phyloP scores from a whole-genome alignment of 768 basidiomycete genomes.

The Podaxis sp. region DNA sequence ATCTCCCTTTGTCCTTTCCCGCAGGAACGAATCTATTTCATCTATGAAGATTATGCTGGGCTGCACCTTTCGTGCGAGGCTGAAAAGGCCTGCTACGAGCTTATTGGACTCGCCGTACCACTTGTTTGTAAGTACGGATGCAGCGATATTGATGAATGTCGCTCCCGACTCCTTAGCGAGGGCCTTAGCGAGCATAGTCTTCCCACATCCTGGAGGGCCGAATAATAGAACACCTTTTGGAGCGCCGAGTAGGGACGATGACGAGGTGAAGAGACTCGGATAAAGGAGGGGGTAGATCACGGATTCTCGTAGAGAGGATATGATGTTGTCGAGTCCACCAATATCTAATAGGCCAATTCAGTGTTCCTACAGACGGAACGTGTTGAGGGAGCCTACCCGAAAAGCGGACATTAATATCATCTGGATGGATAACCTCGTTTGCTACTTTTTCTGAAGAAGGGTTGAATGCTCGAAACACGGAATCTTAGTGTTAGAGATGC shows the following conservation, averaged over 20 bases:
- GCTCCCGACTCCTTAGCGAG: conserved; percentile 97
- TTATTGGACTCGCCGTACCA: conserved; percentile 73
- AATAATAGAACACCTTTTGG: conserved; percentile 96
- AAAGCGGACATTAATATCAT: conserved; percentile 80
- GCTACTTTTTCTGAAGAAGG: conserved; percentile 69
- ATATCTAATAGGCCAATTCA: conserved; percentile 53
- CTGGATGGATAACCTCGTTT: conserved; percentile 89
- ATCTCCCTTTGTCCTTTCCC: conserved; percentile 84
- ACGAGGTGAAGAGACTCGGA: conserved; percentile 81
- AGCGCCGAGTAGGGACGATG: conserved; percentile 81
- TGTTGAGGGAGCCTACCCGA: conserved; percentile 45
- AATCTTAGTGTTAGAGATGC: conserved; percentile 23
- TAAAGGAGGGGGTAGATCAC: conserved; percentile 94
- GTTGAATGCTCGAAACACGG: conserved; percentile 9
- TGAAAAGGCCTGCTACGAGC: conserved; percentile 91
- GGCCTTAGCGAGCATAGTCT: conserved; percentile 99
- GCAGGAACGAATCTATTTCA: conserved; percentile 94
- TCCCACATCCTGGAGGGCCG: conserved; percentile 97
- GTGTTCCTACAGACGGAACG: background rate
- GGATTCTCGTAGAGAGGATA: conserved; percentile 88
- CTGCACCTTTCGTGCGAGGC: conserved; percentile 89
- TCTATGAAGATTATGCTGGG: conserved; percentile 98
- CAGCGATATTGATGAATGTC: conserved; percentile 78
- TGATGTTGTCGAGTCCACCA: conserved; percentile 90
- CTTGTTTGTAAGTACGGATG: conserved; percentile 47